Conservation (phyloP, 1,284 basidiomycete genomes). For the Dichomitus squalens region DNA sequence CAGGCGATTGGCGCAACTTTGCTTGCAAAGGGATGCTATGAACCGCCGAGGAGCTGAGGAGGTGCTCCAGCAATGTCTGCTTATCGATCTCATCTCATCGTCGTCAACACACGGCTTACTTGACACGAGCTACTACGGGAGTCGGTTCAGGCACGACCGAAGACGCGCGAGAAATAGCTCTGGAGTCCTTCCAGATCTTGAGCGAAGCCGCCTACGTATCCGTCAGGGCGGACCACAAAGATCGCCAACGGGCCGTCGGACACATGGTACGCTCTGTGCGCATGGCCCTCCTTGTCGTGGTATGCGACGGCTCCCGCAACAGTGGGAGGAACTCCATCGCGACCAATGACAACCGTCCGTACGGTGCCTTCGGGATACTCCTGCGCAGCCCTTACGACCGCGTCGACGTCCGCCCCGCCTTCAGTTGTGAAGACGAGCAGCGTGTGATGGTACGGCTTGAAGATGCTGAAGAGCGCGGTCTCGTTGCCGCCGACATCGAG, state of each 20-base stretch:
- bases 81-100: no score
- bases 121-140: no score
- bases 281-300: slow-evolving; percentile 24
- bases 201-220: slow-evolving; percentile 28
- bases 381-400: neutral
- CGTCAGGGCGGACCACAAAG: slow-evolving; percentile 30
- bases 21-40: neutral
- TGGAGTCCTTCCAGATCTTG: slow-evolving; percentile 16
- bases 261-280: slow-evolving; percentile 21
- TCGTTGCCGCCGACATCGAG: slow-evolving; percentile 10
- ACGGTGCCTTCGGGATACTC: slow-evolving; percentile 3
- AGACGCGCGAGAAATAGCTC: slow-evolving; percentile 20
- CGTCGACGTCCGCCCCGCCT: neutral
- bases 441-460: slow-evolving; percentile 28
- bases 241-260: slow-evolving; percentile 8
- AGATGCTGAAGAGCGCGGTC: slow-evolving; percentile 29
- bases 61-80: no score
- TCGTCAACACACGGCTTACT: no score
- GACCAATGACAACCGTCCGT: slow-evolving; percentile 15
- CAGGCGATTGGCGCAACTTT: neutral
- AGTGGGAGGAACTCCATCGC: neutral
- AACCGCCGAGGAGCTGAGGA: no score
- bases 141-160: neutral
- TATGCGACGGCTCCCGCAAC: neutral
- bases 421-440: slow-evolving; percentile 28